Evolutionary conservation across 1,284 basidiomycete genomes (phyloP), one percentile per base, ranked within the genome.

Genomic region (Puccinia triticina): DNA sequence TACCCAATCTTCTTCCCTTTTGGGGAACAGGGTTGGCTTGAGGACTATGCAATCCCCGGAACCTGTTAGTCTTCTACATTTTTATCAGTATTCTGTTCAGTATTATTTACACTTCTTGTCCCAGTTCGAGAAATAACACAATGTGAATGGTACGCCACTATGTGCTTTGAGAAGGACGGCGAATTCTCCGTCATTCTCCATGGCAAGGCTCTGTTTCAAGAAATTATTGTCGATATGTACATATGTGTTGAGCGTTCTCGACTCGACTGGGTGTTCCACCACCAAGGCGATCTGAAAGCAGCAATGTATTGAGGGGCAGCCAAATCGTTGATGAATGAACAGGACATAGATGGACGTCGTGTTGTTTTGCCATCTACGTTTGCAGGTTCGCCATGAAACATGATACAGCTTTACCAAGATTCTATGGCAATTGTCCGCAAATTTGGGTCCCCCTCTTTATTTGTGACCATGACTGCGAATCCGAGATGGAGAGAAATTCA

Each of bases 401-500:
- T 86, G n/a, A 85, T 86, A 2, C 85, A 88, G 46, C 87, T 88
- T 67, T n/a, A n/a, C n/a, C n/a, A n/a, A n/a, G n/a, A n/a, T n/a
- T n/a, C n/a, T n/a, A n/a, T n/a, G n/a, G n/a, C 86, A 87, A 57
- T 84, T 87, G 0, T 88, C 88, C 83, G 86, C 87, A 0, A 82
- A 0, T 83, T 77, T 59, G 88, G 88, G 1, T 83, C 79, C 12
- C 88, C 88, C 0, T 87, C 86, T 5, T 87, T 88, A 67, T 89
- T 89, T 83, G 84, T 88, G 73, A 89, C 88, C 0, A 86, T 88
- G 85, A 88, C 87, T 0, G 88, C 87, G 84, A 89, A 89, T 83
- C 84, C 87, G 0, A 84, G 87, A 0, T 89, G 88, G 88, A 86
- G 85, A 5, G 88, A 88, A 84, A 88, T 89, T 32, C 59, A 37